Base-by-base conservation (phyloP, 2,329 filamentous ascomycete species). In the Talaromyces sp. region DNA sequence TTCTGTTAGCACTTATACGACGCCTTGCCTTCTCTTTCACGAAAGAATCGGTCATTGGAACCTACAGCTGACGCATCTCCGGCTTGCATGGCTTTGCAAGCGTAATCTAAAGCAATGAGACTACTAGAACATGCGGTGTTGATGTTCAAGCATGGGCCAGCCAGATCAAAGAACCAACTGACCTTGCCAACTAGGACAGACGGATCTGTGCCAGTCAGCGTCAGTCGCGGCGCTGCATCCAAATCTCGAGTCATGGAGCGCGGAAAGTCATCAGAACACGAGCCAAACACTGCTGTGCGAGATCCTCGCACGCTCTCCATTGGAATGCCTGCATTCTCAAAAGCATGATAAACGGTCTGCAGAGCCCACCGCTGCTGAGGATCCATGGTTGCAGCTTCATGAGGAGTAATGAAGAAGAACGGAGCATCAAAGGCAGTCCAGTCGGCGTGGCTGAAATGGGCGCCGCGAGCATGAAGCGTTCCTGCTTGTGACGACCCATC, bases 321-420 rank as follows among this genome's bases (percentile, higher is more conserved):
- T 4, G 65, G 54, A 10, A 69, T 56, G 7, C 68, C 67, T 14
- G 38, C 43, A 57, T 57, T 73, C 54, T 79, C 77, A 0, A 84
- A 64, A 1, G 75, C 73, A 62, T 77, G 70, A 24, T 50, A 61
- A n/a, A 54, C n/a, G 11, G n/a, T 21, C 49, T 62, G 58, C 7
- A 64, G 49, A 11, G 58, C 14, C 26, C 54, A 24, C 7, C 63
- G 61, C 13, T 64, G 63, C 43, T 62, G 59, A 3, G 63, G 63
- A 55, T 64, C 63, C 50, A 64, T 57, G 17, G 31, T 19, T 4
- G 49, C 46, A 24, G 63, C 63, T 51, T 64, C 63, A 4, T 62
- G 32, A 7, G 56, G 41, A 9, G 60, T 60, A 51, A 64, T 41
- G 7, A 53, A 61, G 55, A 64, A 64, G 46, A 64, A 64, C 4